Evolutionary conservation across 225 moss, liverwort and hornwort species (phyloP), one percentile per base, ranked within the genome.

Genomic region (Polytrichum formosum): DNA sequence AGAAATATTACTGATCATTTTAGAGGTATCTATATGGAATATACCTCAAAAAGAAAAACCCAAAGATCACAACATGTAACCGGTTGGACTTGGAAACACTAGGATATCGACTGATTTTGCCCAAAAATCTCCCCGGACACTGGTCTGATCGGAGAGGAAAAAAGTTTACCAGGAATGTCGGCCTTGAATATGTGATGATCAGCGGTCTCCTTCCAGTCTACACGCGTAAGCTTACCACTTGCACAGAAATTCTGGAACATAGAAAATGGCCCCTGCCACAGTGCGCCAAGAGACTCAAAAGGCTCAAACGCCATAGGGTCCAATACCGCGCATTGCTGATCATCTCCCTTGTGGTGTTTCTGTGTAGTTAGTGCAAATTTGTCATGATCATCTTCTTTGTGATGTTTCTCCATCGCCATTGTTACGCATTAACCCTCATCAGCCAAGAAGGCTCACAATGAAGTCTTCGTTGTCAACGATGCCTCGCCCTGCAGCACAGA

Each of bases 121-220:
- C 29, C 29, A 29, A 29, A 29, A 29, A 29, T 29, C 5, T 29
- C 5, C 0, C 29, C 5, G 29, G 0, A 30, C 30, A 30, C 6
- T 30, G 46, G 13, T 46, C 13, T 46, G 2, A 46, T 16, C 13
- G 16, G 16, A 46, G 46, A 46, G 35, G 0, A 46, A 53, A 2
- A 53, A 0, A 30, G 30, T 30, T 64, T 85, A 89, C 87, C 82
- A 20, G 80, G 89, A 18, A 93, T 30, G 53, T 91, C 83, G 22
- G 75, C 89, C 69, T 87, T 91, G 63, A 91, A 87, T 5, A 89
- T 64, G 64, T 91, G 85, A 21, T 84, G 74, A 16, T 87, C 67
- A 0, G 8, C 0, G 0, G 84, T 87, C 58, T 91, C 89, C 9
- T 86, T 81, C 90, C 87, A 91, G 71, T 93, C 91, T 2, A 93